Evolutionary conservation across 306 rosid genomes (phyloP).

Genomic region (Trichosanthes truncata): DNA sequence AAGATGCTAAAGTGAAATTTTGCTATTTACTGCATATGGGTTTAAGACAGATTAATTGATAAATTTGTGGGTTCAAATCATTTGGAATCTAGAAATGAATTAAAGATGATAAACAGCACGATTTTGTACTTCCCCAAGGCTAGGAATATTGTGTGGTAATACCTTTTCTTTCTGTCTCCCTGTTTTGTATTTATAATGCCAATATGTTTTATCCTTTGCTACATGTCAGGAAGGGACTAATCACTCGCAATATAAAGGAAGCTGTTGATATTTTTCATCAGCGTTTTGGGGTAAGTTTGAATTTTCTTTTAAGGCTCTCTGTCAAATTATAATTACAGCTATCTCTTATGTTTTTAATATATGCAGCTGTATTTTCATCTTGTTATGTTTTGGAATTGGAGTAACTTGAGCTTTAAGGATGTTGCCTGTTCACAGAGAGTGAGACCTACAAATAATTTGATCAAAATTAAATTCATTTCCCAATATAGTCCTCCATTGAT

Average conservation of each 20-base stretch:
- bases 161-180: conserved; percentile 1
- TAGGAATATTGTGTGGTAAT: neutral
- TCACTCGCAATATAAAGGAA: conserved; percentile 66
- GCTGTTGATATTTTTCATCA: conserved; percentile 75
- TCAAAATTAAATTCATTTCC: neutral
- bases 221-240: conserved; percentile 61
- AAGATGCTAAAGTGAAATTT: neutral
- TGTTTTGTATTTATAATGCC: neutral
- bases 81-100: neutral
- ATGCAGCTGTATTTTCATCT: neutral
- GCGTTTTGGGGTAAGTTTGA: conserved; percentile 57
- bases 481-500: neutral
- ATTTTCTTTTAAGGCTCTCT: neutral
- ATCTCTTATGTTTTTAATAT: neutral
- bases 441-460: neutral
- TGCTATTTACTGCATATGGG: neutral
- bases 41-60: neutral
- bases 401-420: neutral
- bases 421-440: neutral
- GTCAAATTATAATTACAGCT: neutral
- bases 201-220: neutral
- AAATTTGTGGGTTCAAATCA: neutral
- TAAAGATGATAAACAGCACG: neutral
- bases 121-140: neutral
- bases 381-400: neutral